phyloP scores from a whole-genome alignment of 768 basidiomycete genomes.

The Trametes villosa region DNA sequence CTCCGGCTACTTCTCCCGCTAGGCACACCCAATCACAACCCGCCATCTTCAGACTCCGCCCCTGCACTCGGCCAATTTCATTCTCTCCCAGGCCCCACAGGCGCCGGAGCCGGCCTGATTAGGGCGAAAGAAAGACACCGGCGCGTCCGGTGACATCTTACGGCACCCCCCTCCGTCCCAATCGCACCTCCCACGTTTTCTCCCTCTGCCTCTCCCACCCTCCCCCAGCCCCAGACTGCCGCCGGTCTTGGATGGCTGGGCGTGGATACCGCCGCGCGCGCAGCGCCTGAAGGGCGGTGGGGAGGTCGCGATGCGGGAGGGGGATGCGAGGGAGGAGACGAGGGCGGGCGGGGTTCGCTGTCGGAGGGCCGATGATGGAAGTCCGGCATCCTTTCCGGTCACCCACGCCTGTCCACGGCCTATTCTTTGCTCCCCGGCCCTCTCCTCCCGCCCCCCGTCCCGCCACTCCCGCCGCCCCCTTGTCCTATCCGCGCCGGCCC shows the following conservation, averaged over 20 bases:
- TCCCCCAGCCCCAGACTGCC: background rate
- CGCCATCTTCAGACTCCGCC: background rate
- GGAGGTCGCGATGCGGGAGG: background rate
- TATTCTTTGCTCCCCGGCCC: constrained; percentile 25
- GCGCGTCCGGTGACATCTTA: constrained; percentile 14
- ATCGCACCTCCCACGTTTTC: no score
- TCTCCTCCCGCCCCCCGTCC: background rate
- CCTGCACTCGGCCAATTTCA: constrained; percentile 12
- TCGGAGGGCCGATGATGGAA: background rate
- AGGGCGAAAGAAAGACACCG: constrained; percentile 19
- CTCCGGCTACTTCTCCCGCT: constrained; percentile 21
- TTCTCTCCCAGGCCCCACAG: background rate
- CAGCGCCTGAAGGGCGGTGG: no score
- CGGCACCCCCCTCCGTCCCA: constrained; percentile 7
- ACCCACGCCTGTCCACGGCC: constrained; percentile 18
- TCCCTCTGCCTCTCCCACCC: background rate
- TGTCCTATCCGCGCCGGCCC: background rate
- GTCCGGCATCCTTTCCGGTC: constrained; percentile 9
- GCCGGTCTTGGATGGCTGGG: background rate
- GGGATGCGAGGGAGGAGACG: background rate
- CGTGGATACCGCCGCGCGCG: no score
- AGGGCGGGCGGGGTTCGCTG: background rate
- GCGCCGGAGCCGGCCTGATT: constrained; percentile 17
- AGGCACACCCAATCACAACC: background rate
- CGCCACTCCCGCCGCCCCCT: background rate